Percentiles rank a stretch among this genome's conserved stretches.
phyloP scores from a whole-genome alignment of 2,329 filamentous ascomycete species.

The Chaetomium sp. region DNA sequence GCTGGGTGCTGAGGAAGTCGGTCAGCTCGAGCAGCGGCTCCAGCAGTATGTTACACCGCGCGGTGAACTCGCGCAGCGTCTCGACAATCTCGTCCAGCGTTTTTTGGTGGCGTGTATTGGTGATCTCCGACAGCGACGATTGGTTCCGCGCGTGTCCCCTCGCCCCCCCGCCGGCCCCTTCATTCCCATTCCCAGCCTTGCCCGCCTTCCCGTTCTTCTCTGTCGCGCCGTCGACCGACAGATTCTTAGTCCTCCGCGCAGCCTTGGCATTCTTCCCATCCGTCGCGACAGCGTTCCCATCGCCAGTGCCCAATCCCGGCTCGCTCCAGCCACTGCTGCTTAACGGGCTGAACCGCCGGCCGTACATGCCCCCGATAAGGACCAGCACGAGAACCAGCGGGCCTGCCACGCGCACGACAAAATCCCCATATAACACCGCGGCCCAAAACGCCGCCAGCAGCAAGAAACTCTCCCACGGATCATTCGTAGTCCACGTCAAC shows the following conservation, averaged over 20 bases:
- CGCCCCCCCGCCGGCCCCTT: conserved; percentile 15
- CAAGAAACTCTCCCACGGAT: conserved; percentile 96
- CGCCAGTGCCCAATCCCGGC: conserved; percentile 33
- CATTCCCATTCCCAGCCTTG: conserved; percentile 27
- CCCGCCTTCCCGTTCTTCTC: conserved; percentile 29
- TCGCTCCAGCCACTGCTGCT: conserved; percentile 73
- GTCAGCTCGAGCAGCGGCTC: conserved; percentile 85
- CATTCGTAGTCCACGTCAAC: conserved; percentile 86
- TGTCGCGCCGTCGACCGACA: conserved; percentile 23
- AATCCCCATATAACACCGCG: conserved; percentile 76
- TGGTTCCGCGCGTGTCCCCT: conserved; percentile 33
- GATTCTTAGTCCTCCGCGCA: conserved; percentile 24
- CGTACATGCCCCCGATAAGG: conserved; percentile 89
- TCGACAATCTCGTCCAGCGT: conserved; percentile 97
- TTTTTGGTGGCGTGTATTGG: conserved; percentile 75
- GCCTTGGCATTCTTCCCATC: conserved; percentile 21
- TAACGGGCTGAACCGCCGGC: conserved; percentile 78
- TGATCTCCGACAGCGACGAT: conserved; percentile 48
- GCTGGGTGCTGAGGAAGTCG: conserved; percentile 87
- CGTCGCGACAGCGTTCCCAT: conserved; percentile 24
- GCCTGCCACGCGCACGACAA: conserved; percentile 71
- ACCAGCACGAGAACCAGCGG: conserved; percentile 73
- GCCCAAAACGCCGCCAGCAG: conserved; percentile 83
- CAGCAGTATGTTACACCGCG: conserved; percentile 82
- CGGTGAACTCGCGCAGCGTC: conserved; percentile 82